phyloP scores from a whole-genome alignment of 176 grass and related monocot genomes.

The Oryza officinalis region DNA sequence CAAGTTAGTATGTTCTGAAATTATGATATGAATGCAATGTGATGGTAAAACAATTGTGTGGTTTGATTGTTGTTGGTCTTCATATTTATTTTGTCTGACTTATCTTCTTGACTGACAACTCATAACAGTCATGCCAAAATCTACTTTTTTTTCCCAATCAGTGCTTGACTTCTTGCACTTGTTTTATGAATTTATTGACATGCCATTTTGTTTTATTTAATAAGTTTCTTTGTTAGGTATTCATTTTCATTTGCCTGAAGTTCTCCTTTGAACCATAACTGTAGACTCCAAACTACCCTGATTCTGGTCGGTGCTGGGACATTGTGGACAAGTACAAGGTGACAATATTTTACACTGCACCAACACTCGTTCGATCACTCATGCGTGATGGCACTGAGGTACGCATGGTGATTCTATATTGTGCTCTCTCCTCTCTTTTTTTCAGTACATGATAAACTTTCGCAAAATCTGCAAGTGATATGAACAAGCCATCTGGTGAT shows the following conservation, averaged over 20 bases:
- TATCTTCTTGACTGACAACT: constrained; percentile 24
- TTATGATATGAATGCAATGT: background rate
- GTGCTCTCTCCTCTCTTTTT: background rate
- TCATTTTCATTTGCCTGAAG: constrained; percentile 29
- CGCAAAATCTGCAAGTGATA: background rate
- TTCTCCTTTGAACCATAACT: constrained; percentile 37
- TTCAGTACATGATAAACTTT: background rate
- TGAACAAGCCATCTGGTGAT: background rate
- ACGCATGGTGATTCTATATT: constrained; percentile 21
- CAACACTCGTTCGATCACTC: constrained; percentile 86
- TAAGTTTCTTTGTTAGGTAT: background rate
- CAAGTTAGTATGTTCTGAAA: background rate
- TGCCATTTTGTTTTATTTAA: constrained; percentile 10
- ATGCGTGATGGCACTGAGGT: constrained; percentile 90
- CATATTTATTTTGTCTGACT: constrained; percentile 14
- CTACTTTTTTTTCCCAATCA: constrained; percentile 22
- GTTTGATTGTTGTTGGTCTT: constrained; percentile 9
- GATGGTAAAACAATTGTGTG: constrained; percentile 2
- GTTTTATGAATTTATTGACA: constrained; percentile 19
- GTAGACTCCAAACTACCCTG: constrained; percentile 88
- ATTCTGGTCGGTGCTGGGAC: constrained; percentile 88
- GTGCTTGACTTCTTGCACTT: constrained; percentile 8
- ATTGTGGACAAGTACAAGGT: constrained; percentile 98
- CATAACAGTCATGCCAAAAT: background rate
- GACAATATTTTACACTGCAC: constrained; percentile 94